Percentiles rank a stretch among this genome's conserved stretches.
phyloP scores from a whole-genome alignment of 2,329 filamentous ascomycete genomes.

The Cladophialophora immunda region DNA sequence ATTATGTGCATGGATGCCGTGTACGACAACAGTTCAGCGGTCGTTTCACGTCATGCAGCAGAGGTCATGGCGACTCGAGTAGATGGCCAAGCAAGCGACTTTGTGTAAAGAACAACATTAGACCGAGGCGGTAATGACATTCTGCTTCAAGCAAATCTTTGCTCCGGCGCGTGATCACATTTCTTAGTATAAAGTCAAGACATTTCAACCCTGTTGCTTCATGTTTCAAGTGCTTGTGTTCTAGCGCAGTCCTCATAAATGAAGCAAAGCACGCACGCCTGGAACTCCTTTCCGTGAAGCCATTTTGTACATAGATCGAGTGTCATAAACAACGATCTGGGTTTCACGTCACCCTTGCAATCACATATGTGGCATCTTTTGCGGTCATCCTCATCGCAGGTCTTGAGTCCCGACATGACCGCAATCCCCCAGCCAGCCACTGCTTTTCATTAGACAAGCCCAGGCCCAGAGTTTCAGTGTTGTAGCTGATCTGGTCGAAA shows the following conservation, averaged over 20 bases:
- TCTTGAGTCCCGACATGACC: neutral
- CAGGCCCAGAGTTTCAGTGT: neutral
- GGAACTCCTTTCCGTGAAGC: neutral
- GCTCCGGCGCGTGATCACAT: neutral
- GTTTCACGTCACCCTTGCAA: neutral
- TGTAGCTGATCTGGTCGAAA: neutral
- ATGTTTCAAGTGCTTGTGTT: neutral
- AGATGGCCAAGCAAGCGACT: slow-evolving; percentile 7
- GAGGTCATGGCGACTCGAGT: slow-evolving; percentile 1
- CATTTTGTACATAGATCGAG: neutral
- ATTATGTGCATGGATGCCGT: slow-evolving; percentile 9
- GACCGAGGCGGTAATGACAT: slow-evolving; percentile 26
- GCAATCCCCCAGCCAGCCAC: neutral
- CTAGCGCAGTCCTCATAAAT: neutral
- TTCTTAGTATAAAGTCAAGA: neutral
- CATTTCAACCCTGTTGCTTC: neutral
- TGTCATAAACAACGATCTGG: neutral
- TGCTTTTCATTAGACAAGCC: neutral
- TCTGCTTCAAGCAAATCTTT: neutral
- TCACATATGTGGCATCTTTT: neutral
- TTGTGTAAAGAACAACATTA: slow-evolving; percentile 29
- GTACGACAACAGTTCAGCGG: slow-evolving; percentile 16
- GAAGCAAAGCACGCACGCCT: neutral
- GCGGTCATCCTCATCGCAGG: neutral
- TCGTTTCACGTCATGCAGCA: slow-evolving; percentile 6